Conservation (phyloP, 73 alveolate species). For the Paramecium caudatum region DNA sequence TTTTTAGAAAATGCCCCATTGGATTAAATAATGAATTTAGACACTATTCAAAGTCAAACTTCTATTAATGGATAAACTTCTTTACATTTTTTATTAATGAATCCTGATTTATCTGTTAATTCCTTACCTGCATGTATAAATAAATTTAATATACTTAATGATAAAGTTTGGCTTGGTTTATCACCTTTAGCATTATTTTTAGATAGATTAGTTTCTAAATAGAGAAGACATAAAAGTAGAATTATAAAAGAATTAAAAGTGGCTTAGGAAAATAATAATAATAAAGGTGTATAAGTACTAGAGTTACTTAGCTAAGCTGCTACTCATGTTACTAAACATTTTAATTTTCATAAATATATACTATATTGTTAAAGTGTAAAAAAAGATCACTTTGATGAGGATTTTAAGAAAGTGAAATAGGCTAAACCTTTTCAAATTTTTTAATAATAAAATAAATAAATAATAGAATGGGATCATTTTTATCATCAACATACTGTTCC, state of each 20-base stretch:
- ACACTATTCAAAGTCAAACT: not conserved
- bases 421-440: not conserved
- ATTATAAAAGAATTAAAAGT: constrained; percentile 53
- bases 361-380: constrained; percentile 12
- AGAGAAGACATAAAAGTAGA: constrained; percentile 61
- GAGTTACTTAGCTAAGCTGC: not conserved
- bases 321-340: not conserved
- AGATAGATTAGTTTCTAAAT: constrained; percentile 48
- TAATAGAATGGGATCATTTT: not conserved
- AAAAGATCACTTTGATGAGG: not conserved
- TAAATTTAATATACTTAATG: constrained; percentile 33
- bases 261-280: constrained; percentile 4
- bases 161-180: constrained; percentile 45
- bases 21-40: constrained; percentile 30
- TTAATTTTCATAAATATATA: constrained; percentile 10
- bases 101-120: constrained; percentile 47
- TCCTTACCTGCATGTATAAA: not conserved
- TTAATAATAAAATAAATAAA: not conserved
- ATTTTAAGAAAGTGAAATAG: not conserved
- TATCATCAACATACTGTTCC: constrained; percentile 58
- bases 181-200: constrained; percentile 51
- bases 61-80: not conserved
- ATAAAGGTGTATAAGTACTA: constrained; percentile 11
- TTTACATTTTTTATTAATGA: constrained; percentile 45
- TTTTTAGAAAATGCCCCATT: constrained; percentile 58